Conservation (phyloP, 345 rosid genomes). For the Rhodomyrtus tomentosa region DNA sequence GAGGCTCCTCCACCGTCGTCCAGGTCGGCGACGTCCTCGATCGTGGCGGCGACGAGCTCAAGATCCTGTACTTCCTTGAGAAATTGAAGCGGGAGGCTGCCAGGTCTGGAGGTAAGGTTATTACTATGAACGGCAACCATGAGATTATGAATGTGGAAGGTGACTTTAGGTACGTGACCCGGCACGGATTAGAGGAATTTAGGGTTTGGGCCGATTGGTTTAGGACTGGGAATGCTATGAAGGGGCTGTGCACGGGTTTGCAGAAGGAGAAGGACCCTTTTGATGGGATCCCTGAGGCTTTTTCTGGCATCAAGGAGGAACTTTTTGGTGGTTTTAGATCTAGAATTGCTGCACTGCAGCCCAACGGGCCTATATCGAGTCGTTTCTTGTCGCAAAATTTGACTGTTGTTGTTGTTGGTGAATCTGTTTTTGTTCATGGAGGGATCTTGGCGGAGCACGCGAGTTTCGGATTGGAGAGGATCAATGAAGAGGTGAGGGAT, state of each 20-base stretch:
- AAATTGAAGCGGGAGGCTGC: conserved; percentile 61
- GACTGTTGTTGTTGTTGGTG: conserved; percentile 80
- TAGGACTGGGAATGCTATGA: conserved; percentile 51
- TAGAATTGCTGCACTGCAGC: conserved; percentile 77
- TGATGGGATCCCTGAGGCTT: conserved; percentile 46
- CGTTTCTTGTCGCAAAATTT: conserved; percentile 49
- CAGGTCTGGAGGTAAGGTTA: conserved; percentile 45
- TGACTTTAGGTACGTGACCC: conserved; percentile 65
- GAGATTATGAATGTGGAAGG: conserved; percentile 88
- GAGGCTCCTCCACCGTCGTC: conserved; percentile 67
- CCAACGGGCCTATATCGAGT: conserved; percentile 57
- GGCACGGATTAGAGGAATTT: conserved; percentile 57
- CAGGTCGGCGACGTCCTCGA: conserved; percentile 89
- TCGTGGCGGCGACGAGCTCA: conserved; percentile 78
- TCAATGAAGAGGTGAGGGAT: conserved; percentile 66
- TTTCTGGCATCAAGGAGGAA: conserved; percentile 29
- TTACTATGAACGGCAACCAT: conserved; percentile 90
- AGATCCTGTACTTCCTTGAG: conserved; percentile 70
- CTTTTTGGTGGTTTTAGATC: conserved; percentile 38
- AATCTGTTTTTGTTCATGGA: conserved; percentile 80
- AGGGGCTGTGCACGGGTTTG: conserved; percentile 40
- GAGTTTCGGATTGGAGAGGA: conserved; percentile 69
- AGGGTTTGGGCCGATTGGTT: conserved; percentile 72
- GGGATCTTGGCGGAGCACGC: conserved; percentile 61
- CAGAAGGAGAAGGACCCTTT: conserved; percentile 42